Conservation (phyloP, 2,329 filamentous ascomycete genomes). For the Aspergillus versicolor region DNA sequence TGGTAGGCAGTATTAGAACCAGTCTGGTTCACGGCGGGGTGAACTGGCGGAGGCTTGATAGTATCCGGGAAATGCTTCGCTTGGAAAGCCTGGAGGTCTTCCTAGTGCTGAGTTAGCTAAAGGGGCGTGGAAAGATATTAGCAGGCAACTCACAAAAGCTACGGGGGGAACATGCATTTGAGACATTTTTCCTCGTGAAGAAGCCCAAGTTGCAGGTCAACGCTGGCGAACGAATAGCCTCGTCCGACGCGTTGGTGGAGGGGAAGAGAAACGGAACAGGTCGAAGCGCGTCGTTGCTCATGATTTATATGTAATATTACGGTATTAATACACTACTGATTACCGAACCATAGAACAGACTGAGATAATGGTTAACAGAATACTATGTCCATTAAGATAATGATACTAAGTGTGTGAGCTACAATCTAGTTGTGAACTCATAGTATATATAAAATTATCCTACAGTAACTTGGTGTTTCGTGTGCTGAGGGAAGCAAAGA, state of each 20-base stretch:
- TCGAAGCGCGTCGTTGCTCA: background rate
- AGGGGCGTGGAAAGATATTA: too few relatives aligned
- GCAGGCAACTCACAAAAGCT: conserved; percentile 30
- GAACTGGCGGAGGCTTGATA: conserved; percentile 2
- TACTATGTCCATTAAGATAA: background rate
- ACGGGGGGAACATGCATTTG: conserved; percentile 32
- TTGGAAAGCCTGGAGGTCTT: conserved; percentile 61
- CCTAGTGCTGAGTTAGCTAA: conserved; percentile 39
- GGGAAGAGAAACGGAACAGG: background rate
- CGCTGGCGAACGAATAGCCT: background rate
- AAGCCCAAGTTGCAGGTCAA: background rate
- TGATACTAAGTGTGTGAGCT: background rate
- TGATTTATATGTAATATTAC: background rate
- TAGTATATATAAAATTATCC: background rate
- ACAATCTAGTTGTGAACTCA: too few relatives aligned
- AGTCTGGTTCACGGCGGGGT: background rate
- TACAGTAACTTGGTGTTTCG: background rate
- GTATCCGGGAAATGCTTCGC: conserved; percentile 55
- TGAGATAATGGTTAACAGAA: background rate
- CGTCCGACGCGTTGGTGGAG: background rate
- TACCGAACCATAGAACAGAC: background rate
- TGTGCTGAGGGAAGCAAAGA: background rate
- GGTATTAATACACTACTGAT: background rate
- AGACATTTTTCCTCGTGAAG: conserved; percentile 15
- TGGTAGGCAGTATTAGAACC: background rate